Conservation (phyloP, 192 early-diverging fungal species). For the Chytriomyces sp. region DNA sequence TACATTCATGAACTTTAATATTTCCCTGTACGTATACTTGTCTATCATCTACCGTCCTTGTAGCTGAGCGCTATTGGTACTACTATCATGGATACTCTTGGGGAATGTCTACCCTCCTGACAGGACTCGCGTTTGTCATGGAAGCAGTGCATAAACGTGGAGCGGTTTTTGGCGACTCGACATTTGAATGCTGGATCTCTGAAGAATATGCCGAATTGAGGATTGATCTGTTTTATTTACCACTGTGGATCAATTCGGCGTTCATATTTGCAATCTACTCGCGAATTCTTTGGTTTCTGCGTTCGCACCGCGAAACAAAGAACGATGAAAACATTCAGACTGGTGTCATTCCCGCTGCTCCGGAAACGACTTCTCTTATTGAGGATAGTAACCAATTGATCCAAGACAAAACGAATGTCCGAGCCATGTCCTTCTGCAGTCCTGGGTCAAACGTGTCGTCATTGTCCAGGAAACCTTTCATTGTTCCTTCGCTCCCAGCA, state of each 20-base stretch:
- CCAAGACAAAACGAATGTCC: background rate
- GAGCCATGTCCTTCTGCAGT: too few species aligned
- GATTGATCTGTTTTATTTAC: conserved; percentile 8
- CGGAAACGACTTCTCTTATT: background rate
- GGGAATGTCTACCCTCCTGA: background rate
- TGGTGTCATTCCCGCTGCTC: background rate
- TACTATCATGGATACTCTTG: conserved; percentile 8
- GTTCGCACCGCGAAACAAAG: background rate
- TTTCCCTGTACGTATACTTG: conserved; percentile 3
- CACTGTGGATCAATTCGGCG: conserved; percentile 2
- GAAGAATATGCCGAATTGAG: background rate
- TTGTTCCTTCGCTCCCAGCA: background rate
- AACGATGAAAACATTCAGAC: background rate
- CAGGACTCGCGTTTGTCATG: background rate
- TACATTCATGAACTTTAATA: background rate
- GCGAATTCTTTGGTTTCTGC: background rate
- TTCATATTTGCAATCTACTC: background rate
- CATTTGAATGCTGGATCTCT: conserved; percentile 28
- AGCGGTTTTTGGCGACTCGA: conserved; percentile 11
- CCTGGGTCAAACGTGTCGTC: background rate
- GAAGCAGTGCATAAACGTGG: background rate
- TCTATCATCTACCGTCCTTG: background rate
- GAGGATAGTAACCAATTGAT: background rate
- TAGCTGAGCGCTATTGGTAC: background rate
- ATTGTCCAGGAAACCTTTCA: background rate